Evolutionary conservation across 2,329 filamentous ascomycete species (phyloP), one percentile per base, ranked within the genome.

Genomic region (Tolypocladium nubicola): DNA sequence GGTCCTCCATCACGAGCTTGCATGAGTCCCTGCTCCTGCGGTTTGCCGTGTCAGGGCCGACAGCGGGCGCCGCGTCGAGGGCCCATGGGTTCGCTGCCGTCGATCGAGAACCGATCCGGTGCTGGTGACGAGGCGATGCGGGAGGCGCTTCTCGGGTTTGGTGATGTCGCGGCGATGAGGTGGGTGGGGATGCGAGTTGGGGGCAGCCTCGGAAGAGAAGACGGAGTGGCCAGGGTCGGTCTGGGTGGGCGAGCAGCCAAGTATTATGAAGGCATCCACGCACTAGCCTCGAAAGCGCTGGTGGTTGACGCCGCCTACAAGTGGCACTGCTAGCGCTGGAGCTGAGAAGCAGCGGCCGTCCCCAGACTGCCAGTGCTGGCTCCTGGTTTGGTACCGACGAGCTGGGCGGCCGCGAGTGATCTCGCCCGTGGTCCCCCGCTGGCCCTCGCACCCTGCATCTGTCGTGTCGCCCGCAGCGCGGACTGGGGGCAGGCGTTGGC

Each of bases 251-350:
- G 47, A 35, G 16, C 30, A 21, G 47, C 30, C 19, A 50, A 50
- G 47, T 52, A 52, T 52, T 67, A 67, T 67, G 65, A 67, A 63
- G 65, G 62, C 59, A 67, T 66, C 63, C 62, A 61, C 56, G 61
- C 61, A 63, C 59, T 63, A 65, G 65, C 63, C 64, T 63, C 67
- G 63, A 61, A 59, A 55, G 53, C 30, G 39, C 16, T 6, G 30
- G 41, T 55, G 65, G 13, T 64, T 61, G 60, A 66, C 64, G 65
- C 65, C 64, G 65, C 59, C 59, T 57, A 63, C 60, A 58, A 59
- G 64, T 66, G 63, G 65, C 64, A 57, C 58, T 41, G 43, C 59
- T 56, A 60, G 61, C 53, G 56, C 43, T 57, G 52, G 56, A 40
- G 56, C 50, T 56, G 57, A 55, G 57, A 56, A 57, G 57, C 56